Percentiles rank a stretch among this genome's conserved stretches.
Conservation (phyloP, 2,329 filamentous ascomycete species). For the Penicillium palitans region DNA sequence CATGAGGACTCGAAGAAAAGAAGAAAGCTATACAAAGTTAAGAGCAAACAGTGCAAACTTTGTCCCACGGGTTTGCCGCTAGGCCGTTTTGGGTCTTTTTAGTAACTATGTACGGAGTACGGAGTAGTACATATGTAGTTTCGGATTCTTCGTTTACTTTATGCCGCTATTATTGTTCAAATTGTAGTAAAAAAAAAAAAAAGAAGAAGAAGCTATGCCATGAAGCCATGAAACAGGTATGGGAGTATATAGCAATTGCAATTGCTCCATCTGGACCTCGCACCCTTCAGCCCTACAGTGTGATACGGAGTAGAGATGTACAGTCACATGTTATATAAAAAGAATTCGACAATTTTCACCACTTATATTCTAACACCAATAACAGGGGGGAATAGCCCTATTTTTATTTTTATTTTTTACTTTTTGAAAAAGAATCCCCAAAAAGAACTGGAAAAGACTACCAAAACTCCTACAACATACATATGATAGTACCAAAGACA, state of each 20-base stretch:
- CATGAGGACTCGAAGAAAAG: not conserved
- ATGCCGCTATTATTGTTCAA: not conserved
- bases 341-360: too few species aligned
- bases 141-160: not conserved
- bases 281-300: not conserved
- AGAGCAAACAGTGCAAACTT: slow-evolving; percentile 8
- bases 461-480: too few species aligned
- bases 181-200: not conserved
- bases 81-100: not conserved
- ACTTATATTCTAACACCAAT: too few species aligned
- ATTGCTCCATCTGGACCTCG: not conserved
- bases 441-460: too few species aligned
- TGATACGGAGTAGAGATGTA: not conserved
- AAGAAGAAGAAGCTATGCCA: not conserved
- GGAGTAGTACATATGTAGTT: not conserved
- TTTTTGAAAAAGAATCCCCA: too few species aligned
- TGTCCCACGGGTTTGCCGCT: not conserved
- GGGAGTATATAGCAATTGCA: not conserved
- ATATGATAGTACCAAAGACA: too few species aligned
- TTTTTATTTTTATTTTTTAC: too few species aligned
- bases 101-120: too few species aligned
- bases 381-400: too few species aligned
- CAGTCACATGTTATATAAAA: too few species aligned
- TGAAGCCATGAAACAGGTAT: not conserved
- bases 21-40: slow-evolving; percentile 10